Conservation (phyloP, 2,329 filamentous ascomycete genomes). For the Penicillium sp. region DNA sequence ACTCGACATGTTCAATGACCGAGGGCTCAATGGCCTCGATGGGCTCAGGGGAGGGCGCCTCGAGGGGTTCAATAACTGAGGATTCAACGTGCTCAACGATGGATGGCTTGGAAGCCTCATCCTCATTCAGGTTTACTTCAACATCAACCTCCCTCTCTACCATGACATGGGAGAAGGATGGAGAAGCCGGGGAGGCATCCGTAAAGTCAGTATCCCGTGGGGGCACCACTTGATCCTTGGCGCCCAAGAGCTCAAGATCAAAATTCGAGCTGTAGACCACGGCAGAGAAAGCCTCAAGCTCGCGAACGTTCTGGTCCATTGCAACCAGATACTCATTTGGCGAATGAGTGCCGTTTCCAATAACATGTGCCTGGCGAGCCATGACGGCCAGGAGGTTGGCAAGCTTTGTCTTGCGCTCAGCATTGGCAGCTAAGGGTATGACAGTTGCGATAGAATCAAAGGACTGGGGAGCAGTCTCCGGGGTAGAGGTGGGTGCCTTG, state of each 20-base stretch:
- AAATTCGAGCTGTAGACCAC: slow-evolving; percentile 53
- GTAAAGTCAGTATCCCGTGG: slow-evolving; percentile 1
- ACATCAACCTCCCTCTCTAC: slow-evolving; percentile 20
- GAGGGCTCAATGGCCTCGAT: too few species aligned
- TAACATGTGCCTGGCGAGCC: slow-evolving; percentile 84
- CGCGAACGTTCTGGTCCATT: slow-evolving; percentile 49
- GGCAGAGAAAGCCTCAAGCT: slow-evolving; percentile 51
- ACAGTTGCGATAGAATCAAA: slow-evolving; percentile 47
- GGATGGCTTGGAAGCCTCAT: background rate
- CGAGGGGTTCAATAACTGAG: background rate
- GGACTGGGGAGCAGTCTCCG: slow-evolving; percentile 47
- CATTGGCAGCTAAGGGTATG: slow-evolving; percentile 30
- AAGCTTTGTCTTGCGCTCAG: slow-evolving; percentile 66
- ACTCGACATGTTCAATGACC: slow-evolving; percentile 9
- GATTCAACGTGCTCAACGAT: background rate
- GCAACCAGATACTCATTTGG: slow-evolving; percentile 48
- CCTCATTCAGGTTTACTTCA: slow-evolving; percentile 6
- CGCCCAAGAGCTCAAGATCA: slow-evolving; percentile 35
- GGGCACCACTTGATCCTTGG: slow-evolving; percentile 16
- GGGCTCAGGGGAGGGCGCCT: background rate
- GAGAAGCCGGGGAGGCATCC: slow-evolving; percentile 8
- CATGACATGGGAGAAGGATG: slow-evolving; percentile 23
- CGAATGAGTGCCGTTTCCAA: slow-evolving; percentile 67
- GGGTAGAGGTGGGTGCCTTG: slow-evolving; percentile 50
- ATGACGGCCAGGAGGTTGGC: slow-evolving; percentile 88